phyloP scores from a whole-genome alignment of 345 rosid genomes.

The Rhodamnia argentea region DNA sequence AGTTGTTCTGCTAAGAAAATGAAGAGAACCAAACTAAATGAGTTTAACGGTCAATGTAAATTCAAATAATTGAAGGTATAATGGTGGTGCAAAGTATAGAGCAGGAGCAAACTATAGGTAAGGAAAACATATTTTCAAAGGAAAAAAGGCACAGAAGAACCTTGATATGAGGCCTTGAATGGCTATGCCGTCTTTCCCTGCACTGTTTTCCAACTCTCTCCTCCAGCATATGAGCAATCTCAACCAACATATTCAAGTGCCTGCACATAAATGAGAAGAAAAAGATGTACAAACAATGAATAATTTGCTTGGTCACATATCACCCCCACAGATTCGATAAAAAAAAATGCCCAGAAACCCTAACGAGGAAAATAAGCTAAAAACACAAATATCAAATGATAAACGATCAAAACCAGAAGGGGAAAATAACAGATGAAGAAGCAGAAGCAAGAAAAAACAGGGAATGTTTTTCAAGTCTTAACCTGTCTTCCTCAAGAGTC shows the following conservation, averaged over 20 bases:
- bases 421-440: too few relatives aligned
- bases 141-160: slow-evolving; percentile 8
- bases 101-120: background rate
- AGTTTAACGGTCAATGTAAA: background rate
- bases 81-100: background rate
- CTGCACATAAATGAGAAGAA: slow-evolving; percentile 8
- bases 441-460: too few relatives aligned
- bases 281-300: background rate
- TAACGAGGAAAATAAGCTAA: background rate
- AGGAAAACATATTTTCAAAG: background rate
- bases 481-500: background rate
- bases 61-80: background rate
- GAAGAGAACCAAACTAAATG: background rate
- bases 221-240: slow-evolving; percentile 37
- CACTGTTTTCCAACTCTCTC: slow-evolving; percentile 78
- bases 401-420: background rate
- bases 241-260: slow-evolving; percentile 30
- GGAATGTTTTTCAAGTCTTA: too few relatives aligned
- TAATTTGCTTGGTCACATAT: background rate
- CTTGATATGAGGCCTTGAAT: slow-evolving; percentile 68
- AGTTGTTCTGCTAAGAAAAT: background rate
- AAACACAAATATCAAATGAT: background rate
- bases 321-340: background rate
- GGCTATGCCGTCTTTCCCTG: slow-evolving; percentile 79
- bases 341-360: background rate